Conservation (phyloP, 2,329 filamentous ascomycete genomes). For the Harringtonia aguacate region DNA sequence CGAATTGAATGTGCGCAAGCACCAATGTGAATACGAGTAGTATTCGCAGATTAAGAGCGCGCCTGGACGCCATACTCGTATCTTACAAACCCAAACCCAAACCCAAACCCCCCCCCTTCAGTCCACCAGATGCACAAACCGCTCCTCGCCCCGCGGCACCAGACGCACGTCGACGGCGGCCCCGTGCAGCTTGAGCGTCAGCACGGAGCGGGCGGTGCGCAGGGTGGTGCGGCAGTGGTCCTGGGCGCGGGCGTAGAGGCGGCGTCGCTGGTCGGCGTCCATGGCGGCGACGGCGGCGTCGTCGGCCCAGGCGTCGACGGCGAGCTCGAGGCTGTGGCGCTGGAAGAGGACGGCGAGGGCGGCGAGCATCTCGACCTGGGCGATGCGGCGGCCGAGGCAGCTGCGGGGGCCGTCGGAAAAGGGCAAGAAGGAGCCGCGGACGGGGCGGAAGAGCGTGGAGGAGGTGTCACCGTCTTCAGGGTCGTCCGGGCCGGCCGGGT, state of each 20-base stretch:
- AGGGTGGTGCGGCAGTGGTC: slow-evolving; percentile 41
- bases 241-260: slow-evolving; percentile 52
- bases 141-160: slow-evolving; percentile 58
- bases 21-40: too few species aligned
- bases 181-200: slow-evolving; percentile 63
- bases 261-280: slow-evolving; percentile 31
- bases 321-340: slow-evolving; percentile 58
- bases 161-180: slow-evolving; percentile 54
- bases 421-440: slow-evolving; percentile 44
- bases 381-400: slow-evolving; percentile 47
- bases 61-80: too few species aligned
- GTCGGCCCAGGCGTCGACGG: slow-evolving; percentile 46
- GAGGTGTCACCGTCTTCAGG: slow-evolving; percentile 51
- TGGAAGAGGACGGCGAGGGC: slow-evolving; percentile 44
- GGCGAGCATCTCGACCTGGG: slow-evolving; percentile 48
- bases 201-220: slow-evolving; percentile 44
- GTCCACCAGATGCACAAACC: slow-evolving; percentile 39
- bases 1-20: too few species aligned
- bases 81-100: too few species aligned
- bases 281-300: slow-evolving; percentile 44
- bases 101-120: background rate
- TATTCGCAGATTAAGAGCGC: too few species aligned
- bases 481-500: slow-evolving; percentile 24
- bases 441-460: slow-evolving; percentile 47
- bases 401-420: slow-evolving; percentile 48